phyloP scores from a whole-genome alignment of 208 protist species.

The Leishmania tarentolae region DNA sequence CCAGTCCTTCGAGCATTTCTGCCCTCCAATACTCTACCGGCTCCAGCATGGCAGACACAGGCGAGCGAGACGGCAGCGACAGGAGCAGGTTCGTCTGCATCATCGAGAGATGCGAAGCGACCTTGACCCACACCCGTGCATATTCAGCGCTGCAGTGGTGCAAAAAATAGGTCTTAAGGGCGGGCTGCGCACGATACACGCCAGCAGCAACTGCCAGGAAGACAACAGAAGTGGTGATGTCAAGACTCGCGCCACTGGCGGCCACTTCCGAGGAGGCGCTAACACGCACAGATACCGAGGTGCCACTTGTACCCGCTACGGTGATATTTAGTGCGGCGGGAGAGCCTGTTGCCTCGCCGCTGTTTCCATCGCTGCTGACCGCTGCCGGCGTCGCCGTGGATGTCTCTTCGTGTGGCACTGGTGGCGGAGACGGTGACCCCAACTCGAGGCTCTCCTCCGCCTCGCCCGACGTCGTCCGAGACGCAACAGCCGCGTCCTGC shows the following conservation, averaged over 20 bases:
- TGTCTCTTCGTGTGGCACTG: not conserved
- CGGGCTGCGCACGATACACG: constrained; percentile 44
- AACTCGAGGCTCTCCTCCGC: not conserved
- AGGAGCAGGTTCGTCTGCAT: constrained; percentile 46
- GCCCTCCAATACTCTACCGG: constrained; percentile 52
- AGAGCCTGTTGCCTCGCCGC: not conserved
- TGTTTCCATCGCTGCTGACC: not conserved
- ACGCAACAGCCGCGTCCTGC: constrained; percentile 1
- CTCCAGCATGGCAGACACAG: constrained; percentile 39
- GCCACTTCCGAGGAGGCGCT: not conserved
- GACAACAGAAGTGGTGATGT: constrained; percentile 27
- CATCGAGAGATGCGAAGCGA: constrained; percentile 37
- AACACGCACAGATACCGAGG: not conserved
- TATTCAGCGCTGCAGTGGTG: constrained; percentile 40
- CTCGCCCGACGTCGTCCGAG: constrained; percentile 6
- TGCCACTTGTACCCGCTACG: not conserved
- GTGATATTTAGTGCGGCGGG: not conserved
- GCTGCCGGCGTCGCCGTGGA: not conserved
- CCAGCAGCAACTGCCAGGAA: constrained; percentile 54
- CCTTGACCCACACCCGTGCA: constrained; percentile 37
- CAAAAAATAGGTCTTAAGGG: constrained; percentile 47
- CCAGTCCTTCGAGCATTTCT: constrained; percentile 63
- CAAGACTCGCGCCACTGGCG: constrained; percentile 11
- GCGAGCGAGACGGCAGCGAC: constrained; percentile 33
- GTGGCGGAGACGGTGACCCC: not conserved